phyloP scores from a whole-genome alignment of 225 moss, liverwort and hornwort genomes.

The Marchantia polymorpha region DNA sequence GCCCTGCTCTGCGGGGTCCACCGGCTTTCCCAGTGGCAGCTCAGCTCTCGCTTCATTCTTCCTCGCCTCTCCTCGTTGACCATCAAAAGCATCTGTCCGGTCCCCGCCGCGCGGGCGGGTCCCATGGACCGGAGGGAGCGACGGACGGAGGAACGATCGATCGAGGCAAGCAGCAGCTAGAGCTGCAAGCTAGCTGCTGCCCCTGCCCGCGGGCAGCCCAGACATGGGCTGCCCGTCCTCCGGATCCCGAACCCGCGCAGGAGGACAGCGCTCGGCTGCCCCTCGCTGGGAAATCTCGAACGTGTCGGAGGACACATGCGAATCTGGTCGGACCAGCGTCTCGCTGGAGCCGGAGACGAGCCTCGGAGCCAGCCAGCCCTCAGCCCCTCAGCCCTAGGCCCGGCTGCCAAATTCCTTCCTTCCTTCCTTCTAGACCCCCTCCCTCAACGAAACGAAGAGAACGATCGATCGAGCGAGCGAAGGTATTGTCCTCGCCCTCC shows the following conservation, averaged over 20 bases:
- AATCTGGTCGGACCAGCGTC: background rate
- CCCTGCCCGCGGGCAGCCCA: background rate
- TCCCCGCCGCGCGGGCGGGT: background rate
- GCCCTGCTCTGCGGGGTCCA: background rate
- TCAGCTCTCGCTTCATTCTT: background rate
- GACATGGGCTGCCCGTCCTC: background rate
- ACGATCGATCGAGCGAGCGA: too few relatives aligned
- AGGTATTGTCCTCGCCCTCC: too few relatives aligned
- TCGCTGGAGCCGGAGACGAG: too few relatives aligned
- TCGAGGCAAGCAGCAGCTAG: background rate
- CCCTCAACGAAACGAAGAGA: too few relatives aligned
- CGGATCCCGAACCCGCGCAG: background rate
- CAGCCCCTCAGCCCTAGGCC: too few relatives aligned
- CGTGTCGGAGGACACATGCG: background rate
- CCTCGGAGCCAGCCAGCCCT: too few relatives aligned
- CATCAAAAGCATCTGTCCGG: constrained; percentile 4
- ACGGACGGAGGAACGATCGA: too few relatives aligned
- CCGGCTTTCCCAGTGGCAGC: background rate
- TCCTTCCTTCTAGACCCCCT: too few relatives aligned
- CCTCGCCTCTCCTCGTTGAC: background rate
- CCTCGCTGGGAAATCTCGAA: too few relatives aligned
- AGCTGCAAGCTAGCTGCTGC: background rate
- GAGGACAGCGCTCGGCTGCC: background rate
- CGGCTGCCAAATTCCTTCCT: too few relatives aligned
- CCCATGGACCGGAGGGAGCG: background rate